Conservation (phyloP, 805 yeast species). For the Clavispora asparagi region DNA sequence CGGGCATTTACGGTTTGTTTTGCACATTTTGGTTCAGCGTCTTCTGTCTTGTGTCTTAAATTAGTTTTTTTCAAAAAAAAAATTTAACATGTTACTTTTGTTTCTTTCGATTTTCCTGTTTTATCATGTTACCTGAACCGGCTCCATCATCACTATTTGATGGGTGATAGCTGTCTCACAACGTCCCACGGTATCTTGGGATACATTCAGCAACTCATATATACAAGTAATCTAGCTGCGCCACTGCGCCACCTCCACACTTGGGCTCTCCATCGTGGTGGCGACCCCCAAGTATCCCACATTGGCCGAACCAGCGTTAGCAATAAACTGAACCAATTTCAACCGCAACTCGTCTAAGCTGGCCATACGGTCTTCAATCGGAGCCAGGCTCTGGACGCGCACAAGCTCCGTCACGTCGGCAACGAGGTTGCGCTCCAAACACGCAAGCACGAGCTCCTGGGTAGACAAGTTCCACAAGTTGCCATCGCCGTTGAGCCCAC, state of each 20-base stretch:
- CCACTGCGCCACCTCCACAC: not conserved
- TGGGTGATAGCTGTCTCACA: too few relatives aligned
- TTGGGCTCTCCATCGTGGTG: slow-evolving; percentile 12
- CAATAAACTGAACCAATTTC: slow-evolving; percentile 35
- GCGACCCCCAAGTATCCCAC: slow-evolving; percentile 33
- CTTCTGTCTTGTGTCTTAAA: too few relatives aligned
- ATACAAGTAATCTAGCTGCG: not conserved
- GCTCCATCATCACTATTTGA: too few relatives aligned
- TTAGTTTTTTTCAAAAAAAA: too few relatives aligned
- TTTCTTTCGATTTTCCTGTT: too few relatives aligned
- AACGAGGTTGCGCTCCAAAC: slow-evolving; percentile 54
- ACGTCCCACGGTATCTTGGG: too few relatives aligned
- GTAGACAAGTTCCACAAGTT: slow-evolving; percentile 42
- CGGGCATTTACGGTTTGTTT: too few relatives aligned
- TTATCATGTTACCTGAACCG: too few relatives aligned
- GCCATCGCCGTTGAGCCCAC: slow-evolving; percentile 32
- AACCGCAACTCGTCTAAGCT: slow-evolving; percentile 28
- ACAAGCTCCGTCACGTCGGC: slow-evolving; percentile 20
- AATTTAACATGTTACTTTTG: too few relatives aligned
- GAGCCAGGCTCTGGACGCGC: slow-evolving; percentile 12
- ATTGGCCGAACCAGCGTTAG: slow-evolving; percentile 37
- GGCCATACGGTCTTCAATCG: slow-evolving; percentile 6
- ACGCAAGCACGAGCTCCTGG: slow-evolving; percentile 48
- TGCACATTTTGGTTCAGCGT: too few relatives aligned
- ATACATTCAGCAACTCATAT: not conserved